Conservation (phyloP, 305 asterid genomes). For the Lippia alba region DNA sequence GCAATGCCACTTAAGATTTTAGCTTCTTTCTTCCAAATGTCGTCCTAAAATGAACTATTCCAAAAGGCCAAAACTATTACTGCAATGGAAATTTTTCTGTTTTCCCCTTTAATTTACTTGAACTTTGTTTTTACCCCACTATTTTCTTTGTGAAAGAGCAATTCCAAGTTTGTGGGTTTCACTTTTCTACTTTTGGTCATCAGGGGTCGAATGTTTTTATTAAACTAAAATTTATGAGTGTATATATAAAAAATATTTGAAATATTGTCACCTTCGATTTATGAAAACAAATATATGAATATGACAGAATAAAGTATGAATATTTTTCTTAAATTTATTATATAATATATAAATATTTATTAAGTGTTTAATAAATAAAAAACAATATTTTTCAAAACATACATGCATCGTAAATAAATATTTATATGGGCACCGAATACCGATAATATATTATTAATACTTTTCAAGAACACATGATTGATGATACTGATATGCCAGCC, state of each 20-base stretch:
- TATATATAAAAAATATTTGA: too few relatives aligned
- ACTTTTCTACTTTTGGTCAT: too few relatives aligned
- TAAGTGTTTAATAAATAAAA: too few relatives aligned
- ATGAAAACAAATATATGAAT: too few relatives aligned
- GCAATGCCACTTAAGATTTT: constrained; percentile 24
- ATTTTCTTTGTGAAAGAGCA: background rate
- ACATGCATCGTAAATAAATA: too few relatives aligned
- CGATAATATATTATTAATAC: background rate
- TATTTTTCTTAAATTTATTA: too few relatives aligned
- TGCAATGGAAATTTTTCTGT: background rate
- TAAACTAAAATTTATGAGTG: background rate
- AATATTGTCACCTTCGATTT: too few relatives aligned
- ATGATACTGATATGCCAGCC: background rate
- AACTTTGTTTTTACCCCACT: background rate
- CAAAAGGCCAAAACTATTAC: background rate
- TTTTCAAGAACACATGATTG: background rate
- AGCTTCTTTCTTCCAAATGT: constrained; percentile 22
- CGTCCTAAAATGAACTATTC: background rate
- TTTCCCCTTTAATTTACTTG: background rate
- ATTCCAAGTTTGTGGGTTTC: background rate
- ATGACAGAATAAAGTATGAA: too few relatives aligned
- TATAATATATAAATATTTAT: too few relatives aligned
- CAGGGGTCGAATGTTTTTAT: background rate
- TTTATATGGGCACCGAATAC: too few relatives aligned
- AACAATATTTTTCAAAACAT: too few relatives aligned